Percentiles rank a stretch among this genome's conserved stretches.
phyloP scores from a whole-genome alignment of 2,329 filamentous ascomycete species.

The Pseudogymnoascus sp. region DNA sequence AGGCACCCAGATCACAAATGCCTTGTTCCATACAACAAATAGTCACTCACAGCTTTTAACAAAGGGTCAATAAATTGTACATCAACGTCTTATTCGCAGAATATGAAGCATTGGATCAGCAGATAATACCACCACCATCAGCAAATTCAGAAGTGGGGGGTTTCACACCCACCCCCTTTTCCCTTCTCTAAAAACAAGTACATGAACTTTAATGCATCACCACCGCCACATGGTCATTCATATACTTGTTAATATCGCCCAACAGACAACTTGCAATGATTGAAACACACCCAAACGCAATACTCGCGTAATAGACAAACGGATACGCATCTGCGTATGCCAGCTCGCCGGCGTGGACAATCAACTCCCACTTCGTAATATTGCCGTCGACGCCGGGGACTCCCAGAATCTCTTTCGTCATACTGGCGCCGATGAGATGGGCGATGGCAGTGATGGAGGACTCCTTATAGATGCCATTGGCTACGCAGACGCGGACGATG shows the following conservation, averaged over 20 bases:
- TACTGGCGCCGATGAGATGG: neutral
- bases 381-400: slow-evolving; percentile 46
- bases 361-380: slow-evolving; percentile 39
- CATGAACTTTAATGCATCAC: slow-evolving; percentile 24
- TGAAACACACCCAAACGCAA: slow-evolving; percentile 49
- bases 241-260: slow-evolving; percentile 48
- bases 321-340: slow-evolving; percentile 51
- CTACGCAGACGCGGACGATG: slow-evolving; percentile 17
- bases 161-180: neutral
- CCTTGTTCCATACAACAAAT: neutral
- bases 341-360: slow-evolving; percentile 43
- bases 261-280: slow-evolving; percentile 51
- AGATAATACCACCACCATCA: neutral
- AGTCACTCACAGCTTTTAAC: neutral
- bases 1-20: neutral
- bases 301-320: slow-evolving; percentile 53
- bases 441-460: slow-evolving; percentile 37
- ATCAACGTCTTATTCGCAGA: neutral
- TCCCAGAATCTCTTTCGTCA: slow-evolving; percentile 31
- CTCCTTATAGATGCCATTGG: slow-evolving; percentile 26
- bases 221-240: slow-evolving; percentile 50
- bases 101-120: neutral
- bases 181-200: neutral
- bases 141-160: neutral
- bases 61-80: neutral